A percentile compares a stretch with the other conserved stretches of the same genome.
Conservation (phyloP, 2,329 filamentous ascomycete species). For the Aspergillus fructus region DNA sequence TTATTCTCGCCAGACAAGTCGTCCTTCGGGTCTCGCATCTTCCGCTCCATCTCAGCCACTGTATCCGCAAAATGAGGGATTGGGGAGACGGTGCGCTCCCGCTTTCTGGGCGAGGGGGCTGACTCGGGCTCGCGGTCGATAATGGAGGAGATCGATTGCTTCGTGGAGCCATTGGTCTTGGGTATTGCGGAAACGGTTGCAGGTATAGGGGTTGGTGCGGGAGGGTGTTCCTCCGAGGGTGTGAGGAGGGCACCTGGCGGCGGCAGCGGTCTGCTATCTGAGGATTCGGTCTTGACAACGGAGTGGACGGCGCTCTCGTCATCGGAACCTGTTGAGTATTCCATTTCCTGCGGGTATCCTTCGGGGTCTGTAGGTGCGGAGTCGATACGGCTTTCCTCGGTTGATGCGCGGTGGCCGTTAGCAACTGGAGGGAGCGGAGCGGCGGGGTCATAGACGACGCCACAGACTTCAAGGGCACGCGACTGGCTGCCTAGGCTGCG, state of each 20-base stretch:
- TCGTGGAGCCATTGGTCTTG: conserved; percentile 31
- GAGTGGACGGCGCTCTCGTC: conserved; percentile 24
- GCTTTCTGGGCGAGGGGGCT: conserved; percentile 14
- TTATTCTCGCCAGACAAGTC: conserved; percentile 28
- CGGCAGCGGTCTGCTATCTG: conserved; percentile 22
- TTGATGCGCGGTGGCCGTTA: conserved; percentile 32
- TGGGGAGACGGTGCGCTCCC: conserved; percentile 20
- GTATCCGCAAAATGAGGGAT: conserved; percentile 10
- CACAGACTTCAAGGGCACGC: conserved; percentile 40
- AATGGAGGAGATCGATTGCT: conserved; percentile 42
- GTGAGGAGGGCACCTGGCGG: conserved; percentile 15
- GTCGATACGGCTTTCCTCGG: conserved; percentile 35
- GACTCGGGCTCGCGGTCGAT: conserved; percentile 35
- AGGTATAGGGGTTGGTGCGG: conserved; percentile 2
- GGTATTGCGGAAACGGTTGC: conserved; percentile 5
- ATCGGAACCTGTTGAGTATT: conserved; percentile 32
- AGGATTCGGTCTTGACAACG: conserved; percentile 31
- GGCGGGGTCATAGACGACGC: conserved; percentile 38
- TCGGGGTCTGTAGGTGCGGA: conserved; percentile 30
- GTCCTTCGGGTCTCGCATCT: conserved; percentile 7
- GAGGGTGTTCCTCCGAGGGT: conserved; percentile 16
- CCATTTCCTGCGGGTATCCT: conserved; percentile 30
- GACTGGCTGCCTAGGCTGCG: conserved; percentile 41
- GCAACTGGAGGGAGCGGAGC: conserved; percentile 36
- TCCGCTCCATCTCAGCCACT: conserved; percentile 12